phyloP scores from a whole-genome alignment of 108 stramenopile species.

The Aurantiochytrium sp. region DNA sequence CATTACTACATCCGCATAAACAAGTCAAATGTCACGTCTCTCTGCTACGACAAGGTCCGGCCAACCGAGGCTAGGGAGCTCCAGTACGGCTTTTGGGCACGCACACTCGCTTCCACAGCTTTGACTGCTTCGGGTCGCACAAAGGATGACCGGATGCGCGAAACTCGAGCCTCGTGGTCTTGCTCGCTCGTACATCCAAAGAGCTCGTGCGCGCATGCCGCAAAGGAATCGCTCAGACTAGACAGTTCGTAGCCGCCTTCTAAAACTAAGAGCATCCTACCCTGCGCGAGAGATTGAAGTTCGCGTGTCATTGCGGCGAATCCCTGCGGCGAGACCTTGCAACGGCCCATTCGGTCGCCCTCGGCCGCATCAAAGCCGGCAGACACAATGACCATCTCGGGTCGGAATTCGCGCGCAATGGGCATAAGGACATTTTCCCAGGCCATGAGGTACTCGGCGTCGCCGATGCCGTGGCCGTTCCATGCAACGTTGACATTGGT shows the following conservation, averaged over 20 bases:
- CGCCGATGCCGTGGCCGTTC: slow-evolving; percentile 59
- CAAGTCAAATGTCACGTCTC: too few species aligned
- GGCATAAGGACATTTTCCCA: slow-evolving; percentile 60
- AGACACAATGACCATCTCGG: slow-evolving; percentile 63
- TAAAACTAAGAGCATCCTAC: slow-evolving; percentile 67
- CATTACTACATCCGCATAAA: too few species aligned
- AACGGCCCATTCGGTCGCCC: slow-evolving; percentile 62
- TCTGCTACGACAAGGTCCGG: too few species aligned
- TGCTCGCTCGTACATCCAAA: not conserved
- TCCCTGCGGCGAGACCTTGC: slow-evolving; percentile 48
- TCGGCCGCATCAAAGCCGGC: slow-evolving; percentile 75
- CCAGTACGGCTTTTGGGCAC: not conserved
- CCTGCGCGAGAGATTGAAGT: slow-evolving; percentile 32
- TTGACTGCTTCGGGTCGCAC: not conserved
- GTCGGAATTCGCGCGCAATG: slow-evolving; percentile 48
- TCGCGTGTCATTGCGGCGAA: slow-evolving; percentile 52
- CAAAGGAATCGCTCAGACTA: not conserved
- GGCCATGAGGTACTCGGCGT: slow-evolving; percentile 60
- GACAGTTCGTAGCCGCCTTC: slow-evolving; percentile 45
- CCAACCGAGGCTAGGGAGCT: not conserved
- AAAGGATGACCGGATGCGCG: not conserved
- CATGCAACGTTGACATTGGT: slow-evolving; percentile 69
- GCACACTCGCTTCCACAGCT: not conserved
- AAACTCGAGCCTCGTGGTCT: not conserved
- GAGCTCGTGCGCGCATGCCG: not conserved